Evolutionary conservation across 169 alveolate species (phyloP).

Genomic region (Plasmodium vinckei): DNA sequence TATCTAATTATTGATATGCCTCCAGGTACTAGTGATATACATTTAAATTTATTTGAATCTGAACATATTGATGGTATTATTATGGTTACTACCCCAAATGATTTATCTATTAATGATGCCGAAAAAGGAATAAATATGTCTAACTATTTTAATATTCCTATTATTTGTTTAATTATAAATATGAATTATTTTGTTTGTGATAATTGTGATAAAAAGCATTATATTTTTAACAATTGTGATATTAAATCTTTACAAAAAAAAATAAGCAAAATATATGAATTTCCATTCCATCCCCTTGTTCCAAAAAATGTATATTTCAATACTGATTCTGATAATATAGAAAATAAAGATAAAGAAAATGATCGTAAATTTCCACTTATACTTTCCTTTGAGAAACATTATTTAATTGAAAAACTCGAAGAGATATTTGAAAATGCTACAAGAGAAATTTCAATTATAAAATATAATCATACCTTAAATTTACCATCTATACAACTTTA

Average conservation of each 20-base stretch:
- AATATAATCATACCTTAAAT: constrained; percentile 54
- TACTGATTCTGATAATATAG: background rate
- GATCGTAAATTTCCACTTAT: constrained; percentile 89
- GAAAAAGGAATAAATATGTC: constrained; percentile 96
- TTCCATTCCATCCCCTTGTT: constrained; percentile 86
- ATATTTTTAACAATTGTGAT: constrained; percentile 90
- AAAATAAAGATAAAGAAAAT: constrained; percentile 35
- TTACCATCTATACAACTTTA: constrained; percentile 61
- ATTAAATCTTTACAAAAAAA: constrained; percentile 82
- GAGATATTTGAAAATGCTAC: constrained; percentile 82
- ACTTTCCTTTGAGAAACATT: constrained; percentile 86
- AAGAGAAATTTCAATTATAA: constrained; percentile 79
- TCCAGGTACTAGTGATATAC: constrained; percentile 99
- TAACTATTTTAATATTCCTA: constrained; percentile 92
- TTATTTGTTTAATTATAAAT: constrained; percentile 95
- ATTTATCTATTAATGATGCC: constrained; percentile 93
- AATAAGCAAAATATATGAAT: constrained; percentile 89
- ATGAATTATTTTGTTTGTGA: constrained; percentile 95
- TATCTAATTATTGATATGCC: constrained; percentile 98
- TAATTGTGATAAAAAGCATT: constrained; percentile 89
- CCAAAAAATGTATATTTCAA: constrained; percentile 81
- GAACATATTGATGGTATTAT: constrained; percentile 89
- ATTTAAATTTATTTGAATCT: constrained; percentile 95
- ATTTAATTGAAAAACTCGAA: constrained; percentile 77
- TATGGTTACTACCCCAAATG: constrained; percentile 93